Conservation (phyloP, 1,284 basidiomycete genomes). For the Ganoderma meredithae region DNA sequence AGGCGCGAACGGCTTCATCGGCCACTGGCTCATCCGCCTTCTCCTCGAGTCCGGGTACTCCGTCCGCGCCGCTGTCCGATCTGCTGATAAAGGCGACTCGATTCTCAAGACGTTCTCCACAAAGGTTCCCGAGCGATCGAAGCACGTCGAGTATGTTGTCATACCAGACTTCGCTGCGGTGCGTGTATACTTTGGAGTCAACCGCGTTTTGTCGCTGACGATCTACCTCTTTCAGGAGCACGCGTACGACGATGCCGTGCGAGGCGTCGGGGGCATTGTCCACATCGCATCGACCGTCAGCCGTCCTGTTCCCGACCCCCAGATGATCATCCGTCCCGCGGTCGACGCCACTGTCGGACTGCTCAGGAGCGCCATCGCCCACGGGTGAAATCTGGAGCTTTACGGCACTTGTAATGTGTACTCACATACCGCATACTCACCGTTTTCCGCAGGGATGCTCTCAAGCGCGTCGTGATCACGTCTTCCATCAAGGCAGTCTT, state of each 20-base stretch:
- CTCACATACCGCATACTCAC: neutral
- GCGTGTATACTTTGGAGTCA: no score
- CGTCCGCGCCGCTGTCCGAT: conserved; percentile 66
- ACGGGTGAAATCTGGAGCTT: neutral
- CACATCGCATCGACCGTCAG: conserved; percentile 54
- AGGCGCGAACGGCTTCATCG: conserved; percentile 52
- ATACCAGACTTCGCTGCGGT: conserved; percentile 63
- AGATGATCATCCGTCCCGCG: conserved; percentile 31
- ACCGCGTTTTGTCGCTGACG: neutral
- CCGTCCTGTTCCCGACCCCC: conserved; percentile 42
- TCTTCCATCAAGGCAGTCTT: conserved; percentile 61
- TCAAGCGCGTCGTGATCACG: conserved; percentile 62
- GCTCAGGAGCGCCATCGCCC: conserved; percentile 1
- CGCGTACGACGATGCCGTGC: conserved; percentile 27
- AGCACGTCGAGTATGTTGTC: conserved; percentile 52
- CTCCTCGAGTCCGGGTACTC: conserved; percentile 51
- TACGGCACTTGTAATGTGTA: neutral
- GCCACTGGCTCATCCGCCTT: conserved; percentile 45
- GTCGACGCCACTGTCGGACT: conserved; percentile 14
- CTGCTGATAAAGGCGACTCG: conserved; percentile 55
- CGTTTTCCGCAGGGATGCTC: neutral
- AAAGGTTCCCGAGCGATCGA: conserved; percentile 45
- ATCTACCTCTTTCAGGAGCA: conserved; percentile 14
- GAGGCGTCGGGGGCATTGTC: conserved; percentile 40
- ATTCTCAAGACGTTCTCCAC: conserved; percentile 52